These are phyloP conservation scores for Colletotrichum tofieldiae DNA, from an alignment of 2,329 filamentous ascomycete genomes.

Conservation along the genomic window DNA sequence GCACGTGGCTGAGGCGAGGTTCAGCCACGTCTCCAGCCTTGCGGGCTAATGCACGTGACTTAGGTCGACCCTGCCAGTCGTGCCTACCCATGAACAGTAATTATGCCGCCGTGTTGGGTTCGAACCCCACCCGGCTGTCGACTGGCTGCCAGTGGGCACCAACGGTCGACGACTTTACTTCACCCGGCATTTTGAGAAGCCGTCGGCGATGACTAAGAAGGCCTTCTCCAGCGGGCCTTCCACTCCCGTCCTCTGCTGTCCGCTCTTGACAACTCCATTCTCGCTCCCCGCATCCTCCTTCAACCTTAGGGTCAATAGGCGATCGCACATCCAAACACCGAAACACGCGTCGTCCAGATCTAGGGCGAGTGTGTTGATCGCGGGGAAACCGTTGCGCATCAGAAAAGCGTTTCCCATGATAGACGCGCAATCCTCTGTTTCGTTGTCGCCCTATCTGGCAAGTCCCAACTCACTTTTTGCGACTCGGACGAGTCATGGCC, in stretches of 20 bases:
- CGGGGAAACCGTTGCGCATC: constrained; percentile 27
- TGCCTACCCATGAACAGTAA: too few species aligned
- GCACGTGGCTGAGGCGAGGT: constrained; percentile 23
- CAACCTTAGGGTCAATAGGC: constrained; percentile 10
- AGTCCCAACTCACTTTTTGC: constrained; percentile 41
- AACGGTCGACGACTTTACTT: not conserved
- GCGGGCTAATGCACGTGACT: constrained; percentile 28
- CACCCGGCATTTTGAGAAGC: not conserved
- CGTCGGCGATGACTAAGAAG: constrained; percentile 1
- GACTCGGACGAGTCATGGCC: constrained; percentile 39
- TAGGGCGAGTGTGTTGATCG: constrained; percentile 36
- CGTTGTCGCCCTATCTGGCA: constrained; percentile 39
- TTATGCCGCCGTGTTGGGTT: not conserved
- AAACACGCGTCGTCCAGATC: constrained; percentile 37
- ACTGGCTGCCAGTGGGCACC: not conserved
- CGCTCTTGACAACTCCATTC: not conserved
- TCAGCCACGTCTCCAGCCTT: constrained; percentile 29
- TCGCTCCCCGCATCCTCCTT: not conserved
- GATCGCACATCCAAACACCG: constrained; percentile 24
- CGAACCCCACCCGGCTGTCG: not conserved
- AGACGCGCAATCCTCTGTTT: constrained; percentile 43
- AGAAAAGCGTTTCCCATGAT: constrained; percentile 32
- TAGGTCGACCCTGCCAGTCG: not conserved
- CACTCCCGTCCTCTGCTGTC: not conserved
- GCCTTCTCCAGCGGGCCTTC: not conserved